These are phyloP conservation scores for Closterium sp. DNA, from an alignment of 139 green algal species.

Conservation along the genomic window DNA sequence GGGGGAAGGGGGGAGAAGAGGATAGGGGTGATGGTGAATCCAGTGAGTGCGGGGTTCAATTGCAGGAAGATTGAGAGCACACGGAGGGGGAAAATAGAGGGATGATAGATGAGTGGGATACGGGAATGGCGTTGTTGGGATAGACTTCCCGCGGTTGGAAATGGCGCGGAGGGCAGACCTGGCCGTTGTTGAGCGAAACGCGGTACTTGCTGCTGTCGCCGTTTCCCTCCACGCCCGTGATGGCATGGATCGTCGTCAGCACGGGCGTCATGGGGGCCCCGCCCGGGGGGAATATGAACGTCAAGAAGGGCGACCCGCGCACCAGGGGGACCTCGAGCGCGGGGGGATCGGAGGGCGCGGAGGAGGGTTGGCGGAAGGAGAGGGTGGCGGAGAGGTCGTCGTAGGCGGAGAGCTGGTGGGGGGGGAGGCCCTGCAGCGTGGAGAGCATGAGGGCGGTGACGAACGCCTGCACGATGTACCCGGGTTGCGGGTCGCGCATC, in stretches of 20 bases:
- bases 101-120: not conserved
- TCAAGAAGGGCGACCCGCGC: conserved; percentile 30
- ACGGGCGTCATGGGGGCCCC: not conserved
- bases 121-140: no score
- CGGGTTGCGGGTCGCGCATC: not conserved
- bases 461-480: conserved; percentile 21
- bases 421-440: conserved; percentile 8
- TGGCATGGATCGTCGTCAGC: conserved; percentile 3
- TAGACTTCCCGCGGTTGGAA: no score
- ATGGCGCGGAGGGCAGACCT: not conserved
- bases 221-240: not conserved
- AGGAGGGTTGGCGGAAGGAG: not conserved
- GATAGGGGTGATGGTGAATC: not conserved
- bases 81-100: not conserved
- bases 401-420: conserved; percentile 14
- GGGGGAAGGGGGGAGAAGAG: not conserved
- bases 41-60: not conserved
- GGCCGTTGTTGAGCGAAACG: conserved; percentile 14
- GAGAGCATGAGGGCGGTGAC: not conserved
- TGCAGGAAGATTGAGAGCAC: not conserved
- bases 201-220: not conserved
- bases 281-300: conserved; percentile 9
- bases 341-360: not conserved
- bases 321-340: not conserved
- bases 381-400: conserved; percentile 33